phyloP scores from a whole-genome alignment of 768 basidiomycete species.

The Symmetrospora coprosmae region DNA sequence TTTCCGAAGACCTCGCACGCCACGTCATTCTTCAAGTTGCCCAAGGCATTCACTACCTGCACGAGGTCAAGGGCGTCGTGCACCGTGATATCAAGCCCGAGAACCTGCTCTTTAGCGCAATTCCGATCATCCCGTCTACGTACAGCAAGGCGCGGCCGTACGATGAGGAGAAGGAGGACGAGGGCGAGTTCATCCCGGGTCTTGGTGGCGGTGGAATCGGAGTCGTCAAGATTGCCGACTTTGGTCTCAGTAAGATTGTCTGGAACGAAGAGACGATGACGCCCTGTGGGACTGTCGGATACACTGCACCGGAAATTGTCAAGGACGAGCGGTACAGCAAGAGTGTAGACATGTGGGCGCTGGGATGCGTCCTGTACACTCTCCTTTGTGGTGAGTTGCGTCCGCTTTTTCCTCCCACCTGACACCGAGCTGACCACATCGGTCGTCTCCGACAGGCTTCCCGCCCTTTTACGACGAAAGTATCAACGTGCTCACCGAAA shows the following conservation, averaged over 20 bases:
- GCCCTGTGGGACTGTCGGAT: slow-evolving; percentile 98
- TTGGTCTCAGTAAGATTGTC: slow-evolving; percentile 89
- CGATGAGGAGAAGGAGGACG: slow-evolving; percentile 96
- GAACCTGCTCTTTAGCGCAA: slow-evolving; percentile 82
- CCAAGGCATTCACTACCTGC: slow-evolving; percentile 81
- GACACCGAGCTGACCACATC: too few relatives aligned
- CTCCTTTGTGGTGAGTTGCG: slow-evolving; percentile 64
- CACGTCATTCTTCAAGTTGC: slow-evolving; percentile 79
- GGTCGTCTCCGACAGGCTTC: slow-evolving; percentile 22
- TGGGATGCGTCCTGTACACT: slow-evolving; percentile 98
- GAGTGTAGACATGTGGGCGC: slow-evolving; percentile 98
- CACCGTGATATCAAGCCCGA: slow-evolving; percentile 99
- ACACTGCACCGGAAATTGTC: slow-evolving; percentile 98
- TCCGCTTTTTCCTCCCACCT: slow-evolving; percentile 40
- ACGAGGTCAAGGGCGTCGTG: slow-evolving; percentile 94
- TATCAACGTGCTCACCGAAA: slow-evolving; percentile 93
- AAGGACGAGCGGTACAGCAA: slow-evolving; percentile 95
- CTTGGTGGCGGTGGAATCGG: slow-evolving; percentile 95
- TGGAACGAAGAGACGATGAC: slow-evolving; percentile 99
- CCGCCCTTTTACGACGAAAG: slow-evolving; percentile 98
- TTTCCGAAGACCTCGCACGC: slow-evolving; percentile 88
- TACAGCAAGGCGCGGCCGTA: slow-evolving; percentile 63
- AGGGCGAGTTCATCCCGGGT: slow-evolving; percentile 84
- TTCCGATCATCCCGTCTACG: slow-evolving; percentile 78
- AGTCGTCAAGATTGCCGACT: slow-evolving; percentile 95